Base-by-base conservation (phyloP, 257 asterid species). In the Solanum paucissectum region DNA sequence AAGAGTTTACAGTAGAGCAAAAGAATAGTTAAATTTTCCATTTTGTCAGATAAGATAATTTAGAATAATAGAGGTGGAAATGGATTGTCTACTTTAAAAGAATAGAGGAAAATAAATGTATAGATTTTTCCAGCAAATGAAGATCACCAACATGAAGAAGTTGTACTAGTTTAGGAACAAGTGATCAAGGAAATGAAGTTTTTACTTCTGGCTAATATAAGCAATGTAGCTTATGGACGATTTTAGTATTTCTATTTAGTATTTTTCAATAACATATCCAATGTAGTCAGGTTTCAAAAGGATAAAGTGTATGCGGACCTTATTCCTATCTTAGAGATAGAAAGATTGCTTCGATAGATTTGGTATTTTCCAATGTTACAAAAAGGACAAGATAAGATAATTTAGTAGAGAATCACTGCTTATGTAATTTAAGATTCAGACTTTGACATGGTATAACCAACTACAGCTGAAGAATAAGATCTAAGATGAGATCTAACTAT, bases 401-500 rank as follows among this genome's bases (percentile, higher is more conserved):
- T 83, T 88, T 66, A 86, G 83, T 55, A 74, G 21, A 83, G 83
- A 82, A 86, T 88, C 93, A 87, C 33, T 90, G 32, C 69, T 94
- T 93, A 92, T 92, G 94, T 68, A 86, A 88, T 87, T 68, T 90
- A 92, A 93, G 98, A 95, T 94, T 90, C 90, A 86, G 74, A 89
- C 73, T 89, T 87, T 87, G 92, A 89, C 86, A 90, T 29, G 89
- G 83, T 84, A 86, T 76, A 60, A 40, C 88, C 87, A 49, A 64
- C 87, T 88, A 89, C 94, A 94, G 92, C 95, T 92, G 92, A 87
- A 90, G 90, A 94, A 82, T 82, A 82, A 93, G 93, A 96, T 95
- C 98, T 95, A 93, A 89, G 91, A 92, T 90, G 92, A 89, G 95
- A 95, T 96, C 93, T 90, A 84, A 46, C 89, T 86, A 72, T 83